Conservation (phyloP, 768 basidiomycete genomes). For the Lyophyllum semitale region DNA sequence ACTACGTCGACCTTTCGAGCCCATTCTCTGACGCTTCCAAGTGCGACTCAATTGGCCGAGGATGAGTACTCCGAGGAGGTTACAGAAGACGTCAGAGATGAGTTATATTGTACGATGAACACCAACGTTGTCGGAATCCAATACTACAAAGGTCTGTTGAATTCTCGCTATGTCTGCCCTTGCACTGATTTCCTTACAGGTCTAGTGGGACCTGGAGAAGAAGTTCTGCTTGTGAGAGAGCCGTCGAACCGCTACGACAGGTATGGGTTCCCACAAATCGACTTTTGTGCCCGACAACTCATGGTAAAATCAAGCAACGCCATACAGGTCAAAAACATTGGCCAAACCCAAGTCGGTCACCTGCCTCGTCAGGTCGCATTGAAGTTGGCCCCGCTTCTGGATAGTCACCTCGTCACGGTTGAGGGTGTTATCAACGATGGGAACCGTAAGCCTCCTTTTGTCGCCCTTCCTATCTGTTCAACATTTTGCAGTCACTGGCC, state of each 20-base stretch:
- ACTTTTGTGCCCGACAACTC: neutral
- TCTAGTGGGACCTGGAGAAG: slow-evolving; percentile 77
- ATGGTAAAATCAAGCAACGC: slow-evolving; percentile 55
- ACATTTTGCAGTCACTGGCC: slow-evolving; percentile 39
- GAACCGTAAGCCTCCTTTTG: slow-evolving; percentile 49
- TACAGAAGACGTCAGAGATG: slow-evolving; percentile 55
- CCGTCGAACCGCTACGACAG: slow-evolving; percentile 70
- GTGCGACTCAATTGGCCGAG: slow-evolving; percentile 20
- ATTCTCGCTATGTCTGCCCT: slow-evolving; percentile 4
- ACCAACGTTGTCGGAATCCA: slow-evolving; percentile 81
- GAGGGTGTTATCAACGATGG: slow-evolving; percentile 75
- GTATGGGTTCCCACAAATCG: slow-evolving; percentile 31
- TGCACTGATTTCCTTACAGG: slow-evolving; percentile 40
- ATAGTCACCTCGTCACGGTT: slow-evolving; percentile 58
- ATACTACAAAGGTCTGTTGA: slow-evolving; percentile 65
- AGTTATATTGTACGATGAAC: slow-evolving; percentile 61
- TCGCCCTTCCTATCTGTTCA: slow-evolving; percentile 7
- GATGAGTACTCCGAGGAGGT: slow-evolving; percentile 48
- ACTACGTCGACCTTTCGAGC: neutral
- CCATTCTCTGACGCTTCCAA: slow-evolving; percentile 6
- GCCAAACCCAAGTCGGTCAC: slow-evolving; percentile 77
- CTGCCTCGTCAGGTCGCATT: slow-evolving; percentile 60
- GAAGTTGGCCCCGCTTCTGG: slow-evolving; percentile 72
- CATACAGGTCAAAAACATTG: slow-evolving; percentile 81
- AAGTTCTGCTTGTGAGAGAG: slow-evolving; percentile 68